Evolutionary conservation across 306 rosid species (phyloP).

Genomic region (Cucurbita pepo): DNA sequence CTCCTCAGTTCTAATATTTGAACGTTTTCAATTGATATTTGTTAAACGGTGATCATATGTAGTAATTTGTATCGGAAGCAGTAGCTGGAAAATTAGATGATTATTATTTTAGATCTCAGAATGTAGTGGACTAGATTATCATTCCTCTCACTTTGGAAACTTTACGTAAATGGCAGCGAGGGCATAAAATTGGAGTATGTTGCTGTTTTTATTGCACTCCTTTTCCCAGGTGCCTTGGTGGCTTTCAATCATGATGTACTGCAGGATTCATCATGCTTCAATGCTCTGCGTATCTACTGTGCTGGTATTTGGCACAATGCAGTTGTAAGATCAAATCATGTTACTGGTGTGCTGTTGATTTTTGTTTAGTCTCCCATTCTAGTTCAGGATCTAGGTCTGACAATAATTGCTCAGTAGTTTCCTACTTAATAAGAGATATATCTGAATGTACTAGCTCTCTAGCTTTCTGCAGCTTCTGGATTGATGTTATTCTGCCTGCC

Average conservation of each 20-base stretch:
- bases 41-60: neutral
- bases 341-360: neutral
- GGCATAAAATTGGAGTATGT: conserved; percentile 68
- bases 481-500: conserved; percentile 59
- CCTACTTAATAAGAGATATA: neutral
- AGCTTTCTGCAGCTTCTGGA: conserved; percentile 75
- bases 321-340: conserved; percentile 33
- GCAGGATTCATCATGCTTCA: conserved; percentile 28
- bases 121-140: conserved; percentile 29
- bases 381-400: neutral
- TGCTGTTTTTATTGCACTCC: conserved; percentile 55
- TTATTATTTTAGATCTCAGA: neutral
- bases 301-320: conserved; percentile 98
- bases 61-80: neutral
- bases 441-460: conserved; percentile 12
- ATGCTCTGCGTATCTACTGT: conserved; percentile 62
- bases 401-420: neutral
- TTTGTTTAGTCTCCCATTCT: neutral
- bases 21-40: neutral
- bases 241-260: conserved; percentile 50
- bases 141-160: conserved; percentile 23
- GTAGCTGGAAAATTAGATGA: neutral
- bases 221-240: conserved; percentile 85
- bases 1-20: neutral
- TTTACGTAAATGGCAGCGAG: conserved; percentile 57